Conservation (phyloP, 345 rosid genomes). For the Citrus medica region DNA sequence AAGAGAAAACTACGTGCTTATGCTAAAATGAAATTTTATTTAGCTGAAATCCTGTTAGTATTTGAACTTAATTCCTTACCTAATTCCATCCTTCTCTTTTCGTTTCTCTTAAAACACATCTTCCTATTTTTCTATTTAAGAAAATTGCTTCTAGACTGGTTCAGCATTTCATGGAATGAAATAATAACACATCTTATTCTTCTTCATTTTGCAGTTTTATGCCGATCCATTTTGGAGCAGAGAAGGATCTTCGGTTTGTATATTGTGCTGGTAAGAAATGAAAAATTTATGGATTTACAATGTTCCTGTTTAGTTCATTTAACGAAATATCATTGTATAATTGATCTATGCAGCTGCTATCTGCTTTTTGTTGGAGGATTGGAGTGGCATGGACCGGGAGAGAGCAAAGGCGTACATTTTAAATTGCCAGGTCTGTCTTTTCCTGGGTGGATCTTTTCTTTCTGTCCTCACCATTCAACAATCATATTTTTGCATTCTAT, state of each 20-base stretch:
- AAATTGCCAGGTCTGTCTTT: slow-evolving; percentile 65
- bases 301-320: slow-evolving; percentile 8
- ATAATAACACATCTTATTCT: background rate
- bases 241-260: slow-evolving; percentile 80
- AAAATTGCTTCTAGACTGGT: background rate
- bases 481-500: slow-evolving; percentile 13
- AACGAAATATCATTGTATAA: slow-evolving; percentile 21
- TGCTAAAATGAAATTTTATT: background rate
- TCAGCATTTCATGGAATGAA: background rate
- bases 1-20: background rate
- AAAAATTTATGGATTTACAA: slow-evolving; percentile 3
- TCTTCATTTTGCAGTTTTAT: slow-evolving; percentile 57
- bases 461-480: background rate
- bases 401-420: slow-evolving; percentile 71
- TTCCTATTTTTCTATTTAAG: background rate
- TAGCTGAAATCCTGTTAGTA: background rate
- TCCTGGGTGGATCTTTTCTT: background rate
- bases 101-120: background rate
- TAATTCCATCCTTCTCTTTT: background rate
- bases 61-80: background rate
- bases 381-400: slow-evolving; percentile 89
- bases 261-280: slow-evolving; percentile 87
- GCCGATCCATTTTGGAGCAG: slow-evolving; percentile 83
- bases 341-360: slow-evolving; percentile 71
- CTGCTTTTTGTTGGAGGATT: slow-evolving; percentile 69